A percentile compares a stretch with the other conserved stretches of the same genome.
Evolutionary conservation across 2,329 filamentous ascomycete genomes (phyloP).

Genomic region (Clarireedia paspali): DNA sequence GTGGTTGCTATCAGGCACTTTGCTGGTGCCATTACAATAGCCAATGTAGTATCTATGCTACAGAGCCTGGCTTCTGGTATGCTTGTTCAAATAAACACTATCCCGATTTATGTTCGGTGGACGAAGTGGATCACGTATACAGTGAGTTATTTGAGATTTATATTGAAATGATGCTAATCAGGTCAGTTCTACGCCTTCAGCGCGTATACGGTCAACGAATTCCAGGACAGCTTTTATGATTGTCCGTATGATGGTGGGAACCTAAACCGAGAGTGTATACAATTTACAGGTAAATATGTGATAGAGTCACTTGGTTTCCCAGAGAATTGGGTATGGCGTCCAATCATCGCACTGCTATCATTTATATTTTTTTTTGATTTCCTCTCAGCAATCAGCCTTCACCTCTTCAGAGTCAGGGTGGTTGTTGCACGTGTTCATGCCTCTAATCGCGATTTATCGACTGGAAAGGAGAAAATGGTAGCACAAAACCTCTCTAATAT

Average conservation of each 20-base stretch:
- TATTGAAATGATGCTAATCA: too few species aligned
- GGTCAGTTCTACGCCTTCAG: conserved; percentile 42
- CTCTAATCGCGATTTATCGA: background rate
- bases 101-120: conserved; percentile 31
- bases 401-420: conserved; percentile 41
- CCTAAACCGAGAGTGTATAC: conserved; percentile 40
- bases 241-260: conserved; percentile 39
- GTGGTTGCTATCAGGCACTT: background rate
- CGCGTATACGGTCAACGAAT: conserved; percentile 47
- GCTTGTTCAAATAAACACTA: background rate
- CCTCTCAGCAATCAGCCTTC: conserved; percentile 35
- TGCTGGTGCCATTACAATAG: background rate
- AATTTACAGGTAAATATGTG: conserved; percentile 46
- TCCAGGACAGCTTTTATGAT: conserved; percentile 41
- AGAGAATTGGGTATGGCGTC: conserved; percentile 42
- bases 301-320: conserved; percentile 44
- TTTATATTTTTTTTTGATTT: conserved; percentile 38
- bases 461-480: background rate
- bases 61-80: background rate
- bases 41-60: background rate
- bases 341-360: conserved; percentile 39
- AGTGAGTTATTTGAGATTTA: conserved; percentile 18
- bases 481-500: background rate
- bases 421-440: conserved; percentile 27
- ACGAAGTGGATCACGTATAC: background rate